Evolutionary conservation across 371 early-diverging fungal genomes (phyloP), one percentile per base, ranked within the genome.

Genomic region (Lichtheimia ornata): DNA sequence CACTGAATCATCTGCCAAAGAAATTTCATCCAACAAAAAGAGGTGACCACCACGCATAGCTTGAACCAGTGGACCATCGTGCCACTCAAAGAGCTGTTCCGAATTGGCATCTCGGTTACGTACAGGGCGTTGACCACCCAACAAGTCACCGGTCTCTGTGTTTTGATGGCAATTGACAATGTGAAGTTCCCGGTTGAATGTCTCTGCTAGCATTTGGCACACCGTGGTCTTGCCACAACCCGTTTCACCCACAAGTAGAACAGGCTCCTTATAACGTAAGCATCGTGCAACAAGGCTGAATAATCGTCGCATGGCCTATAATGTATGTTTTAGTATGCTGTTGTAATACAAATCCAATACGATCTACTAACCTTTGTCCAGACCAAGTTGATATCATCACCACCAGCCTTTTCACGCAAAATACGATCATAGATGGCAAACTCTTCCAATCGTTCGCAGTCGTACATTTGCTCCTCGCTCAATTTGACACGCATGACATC

Each of bases 191-290:
- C 83, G 84, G 7, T 76, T 65, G 47, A 83, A 78, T 24, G 88
- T 69, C 15, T 85, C 76, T 0, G 97, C 89, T 17, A 98, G 70
- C 81, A 97, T 86, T 73, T 99, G 97, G 72, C 96, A 95, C 9
- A 99, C 94, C 14, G 97, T 97, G 1, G 99, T 99, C 76, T 99
- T 99, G 58, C 99, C 99, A 72, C 97, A 96, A 15, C 99, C 99
- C 9, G 99, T 99, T 69, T 98, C 99, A 52, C 99, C 99, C 1
- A 99, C 96, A 5, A 99, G 84, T 18, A 99, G 75, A 20, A 99
- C 93, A 18, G 99, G 98, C 70, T 99, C 99, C 47, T 89, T 85
- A 76, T 90, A 85, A 52, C 82, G 69, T 57, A 97, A 76, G 56
- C 95, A 94, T 42, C 88, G 84, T 18, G 89, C 84, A 5, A 98